Conservation (phyloP, 176 grass and related monocot species). For the Triticum dicoccoides region DNA sequence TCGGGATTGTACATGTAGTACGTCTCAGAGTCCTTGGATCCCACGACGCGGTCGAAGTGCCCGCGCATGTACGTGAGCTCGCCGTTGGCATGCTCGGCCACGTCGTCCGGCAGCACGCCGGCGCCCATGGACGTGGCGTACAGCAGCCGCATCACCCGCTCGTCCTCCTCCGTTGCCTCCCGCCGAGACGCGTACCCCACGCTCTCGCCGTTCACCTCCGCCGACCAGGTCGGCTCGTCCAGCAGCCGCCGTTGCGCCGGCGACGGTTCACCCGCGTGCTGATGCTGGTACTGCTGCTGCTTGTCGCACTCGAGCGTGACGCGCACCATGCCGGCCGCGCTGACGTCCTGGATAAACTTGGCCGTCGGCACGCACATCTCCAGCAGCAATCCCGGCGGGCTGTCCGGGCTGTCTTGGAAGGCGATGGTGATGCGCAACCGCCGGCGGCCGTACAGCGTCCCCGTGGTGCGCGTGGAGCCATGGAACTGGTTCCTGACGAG, state of each 20-base stretch:
- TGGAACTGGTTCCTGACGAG: conserved; percentile 44
- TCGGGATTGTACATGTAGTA: conserved; percentile 94
- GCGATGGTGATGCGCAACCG: conserved; percentile 65
- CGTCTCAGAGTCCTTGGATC: conserved; percentile 86
- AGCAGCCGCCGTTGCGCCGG: conserved; percentile 24
- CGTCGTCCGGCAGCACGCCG: conserved; percentile 73
- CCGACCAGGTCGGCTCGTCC: conserved; percentile 73
- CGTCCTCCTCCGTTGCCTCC: conserved; percentile 65
- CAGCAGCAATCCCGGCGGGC: conserved; percentile 58
- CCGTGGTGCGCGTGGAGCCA: conserved; percentile 57
- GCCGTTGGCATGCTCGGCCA: conserved; percentile 58
- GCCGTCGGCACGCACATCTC: conserved; percentile 58
- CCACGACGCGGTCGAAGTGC: conserved; percentile 75
- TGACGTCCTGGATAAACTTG: conserved; percentile 88
- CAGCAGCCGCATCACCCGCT: conserved; percentile 69
- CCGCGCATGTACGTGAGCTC: conserved; percentile 86
- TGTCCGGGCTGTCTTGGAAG: conserved; percentile 66
- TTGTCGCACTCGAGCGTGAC: conserved; percentile 93
- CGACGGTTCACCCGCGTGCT: not conserved
- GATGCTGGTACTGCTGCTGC: conserved; percentile 17
- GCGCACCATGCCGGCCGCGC: conserved; percentile 60
- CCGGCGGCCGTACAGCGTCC: conserved; percentile 76
- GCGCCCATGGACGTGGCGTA: conserved; percentile 82
- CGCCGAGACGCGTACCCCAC: conserved; percentile 60
- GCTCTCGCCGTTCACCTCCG: conserved; percentile 75